Base-by-base conservation (phyloP, 2,329 filamentous ascomycete species). In the Fusarium humuli region DNA sequence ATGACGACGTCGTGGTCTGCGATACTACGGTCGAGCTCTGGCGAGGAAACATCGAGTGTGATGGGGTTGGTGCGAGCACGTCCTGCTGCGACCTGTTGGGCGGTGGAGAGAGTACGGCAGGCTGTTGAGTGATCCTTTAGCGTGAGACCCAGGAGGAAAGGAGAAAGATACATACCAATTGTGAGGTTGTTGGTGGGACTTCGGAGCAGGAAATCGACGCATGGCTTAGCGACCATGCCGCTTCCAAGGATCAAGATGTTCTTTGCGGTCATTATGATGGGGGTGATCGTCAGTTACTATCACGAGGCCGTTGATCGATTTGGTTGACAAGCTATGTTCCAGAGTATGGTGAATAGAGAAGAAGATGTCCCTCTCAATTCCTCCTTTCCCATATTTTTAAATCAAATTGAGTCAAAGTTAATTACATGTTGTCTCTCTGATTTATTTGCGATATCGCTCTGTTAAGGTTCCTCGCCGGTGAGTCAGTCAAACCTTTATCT, bases 31-130 rank as follows among this genome's bases (percentile, higher is more conserved):
- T 47, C 25, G 10, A 60, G 5, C 3, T 60, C 7, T 13, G 6
- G 25, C 1, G 52, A 41, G 11, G 18, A 14, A n/a, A 27, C 10
- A 7, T 13, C 23, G 22, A 57, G 13, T 5, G 29, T 9, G 3
- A 46, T 13, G 0, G 4, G n/a, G 3, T n/a, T 46, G 7, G 37
- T 12, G 1, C 9, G 29, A 20, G 7, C 1, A 2, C 23, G 20
- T 23, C n/a, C 20, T 8, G 16, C 30, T 9, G 52, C n/a, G 7
- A 57, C 2, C 2, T 6, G 13, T 5, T 46, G 6, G 7, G 10
- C 16, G 1, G 30, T 29, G 10, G 16, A 40, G 18, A 40, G 23
- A 4, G 16, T 9, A 37, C 10, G 12, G 2, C 22, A 44, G n/a
- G 48, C 37, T 52, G 18, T 27, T 14, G 32, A 6, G 14, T 6